Conservation (phyloP, 257 asterid genomes). For the Fraxinus excelsior region DNA sequence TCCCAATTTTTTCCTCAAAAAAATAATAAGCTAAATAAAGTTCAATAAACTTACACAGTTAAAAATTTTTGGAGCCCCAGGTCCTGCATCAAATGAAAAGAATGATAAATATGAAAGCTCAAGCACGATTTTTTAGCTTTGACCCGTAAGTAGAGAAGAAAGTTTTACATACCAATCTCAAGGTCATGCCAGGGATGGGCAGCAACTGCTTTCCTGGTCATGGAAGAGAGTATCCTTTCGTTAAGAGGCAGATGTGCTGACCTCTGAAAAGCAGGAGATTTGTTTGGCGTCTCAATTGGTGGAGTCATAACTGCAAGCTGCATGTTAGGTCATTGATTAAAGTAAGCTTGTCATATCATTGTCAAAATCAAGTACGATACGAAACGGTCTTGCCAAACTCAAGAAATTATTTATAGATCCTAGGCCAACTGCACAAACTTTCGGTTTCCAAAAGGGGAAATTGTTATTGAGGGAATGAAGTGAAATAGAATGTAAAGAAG, state of each 20-base stretch:
- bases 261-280: constrained; percentile 33
- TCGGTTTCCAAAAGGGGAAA: constrained; percentile 11
- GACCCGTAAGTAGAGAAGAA: constrained; percentile 15
- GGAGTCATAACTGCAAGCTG: constrained; percentile 60
- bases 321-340: constrained; percentile 22
- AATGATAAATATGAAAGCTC: neutral
- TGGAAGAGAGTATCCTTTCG: constrained; percentile 84
- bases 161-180: constrained; percentile 63
- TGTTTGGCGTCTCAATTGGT: constrained; percentile 49
- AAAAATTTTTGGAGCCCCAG: constrained; percentile 77
- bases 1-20: constrained; percentile 14
- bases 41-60: constrained; percentile 69
- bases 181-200: constrained; percentile 99
- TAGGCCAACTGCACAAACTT: neutral
- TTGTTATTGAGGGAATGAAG: constrained; percentile 7
- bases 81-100: constrained; percentile 63
- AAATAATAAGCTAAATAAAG: constrained; percentile 21
- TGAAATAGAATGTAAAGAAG: neutral
- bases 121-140: constrained; percentile 8
- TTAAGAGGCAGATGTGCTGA: constrained; percentile 63
- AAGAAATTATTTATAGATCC: constrained; percentile 13
- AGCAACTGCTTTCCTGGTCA: constrained; percentile 79
- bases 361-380: neutral
- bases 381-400: neutral
- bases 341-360: constrained; percentile 6